These are phyloP conservation scores for Penicillium frequentans DNA, from an alignment of 2,329 filamentous ascomycete genomes.

Conservation along the genomic window DNA sequence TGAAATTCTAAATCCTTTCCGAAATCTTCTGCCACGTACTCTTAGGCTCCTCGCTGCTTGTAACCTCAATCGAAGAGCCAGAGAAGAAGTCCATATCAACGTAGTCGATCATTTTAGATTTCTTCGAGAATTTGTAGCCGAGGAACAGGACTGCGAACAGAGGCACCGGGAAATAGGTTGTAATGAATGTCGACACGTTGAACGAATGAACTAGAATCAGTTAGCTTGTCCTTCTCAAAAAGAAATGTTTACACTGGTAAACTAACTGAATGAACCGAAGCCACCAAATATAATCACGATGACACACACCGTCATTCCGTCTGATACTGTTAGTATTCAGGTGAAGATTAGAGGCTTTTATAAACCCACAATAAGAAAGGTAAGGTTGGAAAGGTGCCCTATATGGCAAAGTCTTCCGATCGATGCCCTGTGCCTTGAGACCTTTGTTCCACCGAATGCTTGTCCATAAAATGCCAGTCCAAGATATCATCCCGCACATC, in stretches of 20 bases:
- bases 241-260: too few species aligned
- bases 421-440: conserved; percentile 22
- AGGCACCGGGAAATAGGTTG: conserved; percentile 23
- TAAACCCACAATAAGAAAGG: conserved; percentile 10
- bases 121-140: conserved; percentile 20
- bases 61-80: conserved; percentile 21
- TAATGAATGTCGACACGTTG: conserved; percentile 21
- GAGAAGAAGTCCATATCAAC: conserved; percentile 23
- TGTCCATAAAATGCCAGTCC: conserved; percentile 17
- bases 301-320: conserved; percentile 19
- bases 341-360: not conserved
- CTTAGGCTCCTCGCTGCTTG: conserved; percentile 5
- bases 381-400: conserved; percentile 12
- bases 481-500: conserved; percentile 20
- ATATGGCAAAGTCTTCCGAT: conserved; percentile 19
- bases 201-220: conserved; percentile 14
- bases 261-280: conserved; percentile 23
- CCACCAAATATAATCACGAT: conserved; percentile 26
- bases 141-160: conserved; percentile 22
- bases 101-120: conserved; percentile 20
- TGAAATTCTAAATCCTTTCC: conserved; percentile 1
- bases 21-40: conserved; percentile 10
- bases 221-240: not conserved
- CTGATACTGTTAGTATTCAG: not conserved
- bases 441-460: conserved; percentile 25